phyloP scores from a whole-genome alignment of 31 red algal genomes.

The Bonnemaisonia californica region DNA sequence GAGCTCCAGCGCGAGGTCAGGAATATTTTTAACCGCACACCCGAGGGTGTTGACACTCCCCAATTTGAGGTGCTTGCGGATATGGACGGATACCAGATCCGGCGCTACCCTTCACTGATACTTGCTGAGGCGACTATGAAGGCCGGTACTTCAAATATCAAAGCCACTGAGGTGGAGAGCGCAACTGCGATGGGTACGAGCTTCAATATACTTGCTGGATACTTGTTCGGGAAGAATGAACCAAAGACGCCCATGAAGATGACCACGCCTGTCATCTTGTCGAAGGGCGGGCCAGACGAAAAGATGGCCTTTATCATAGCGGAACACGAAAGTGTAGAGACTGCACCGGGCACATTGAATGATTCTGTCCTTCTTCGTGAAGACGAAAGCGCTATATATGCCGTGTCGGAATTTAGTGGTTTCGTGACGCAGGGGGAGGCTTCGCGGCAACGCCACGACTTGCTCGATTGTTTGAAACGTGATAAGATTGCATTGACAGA shows the following conservation, averaged over 20 bases:
- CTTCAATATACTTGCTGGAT: slow-evolving; percentile 55
- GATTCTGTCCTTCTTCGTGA: slow-evolving; percentile 54
- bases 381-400: slow-evolving; percentile 31
- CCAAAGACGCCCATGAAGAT: slow-evolving; percentile 60
- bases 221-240: slow-evolving; percentile 64
- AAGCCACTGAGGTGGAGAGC: slow-evolving; percentile 48
- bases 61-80: slow-evolving; percentile 27
- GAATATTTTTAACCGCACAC: slow-evolving; percentile 61
- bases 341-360: slow-evolving; percentile 47
- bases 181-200: slow-evolving; percentile 53
- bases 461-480: slow-evolving; percentile 32
- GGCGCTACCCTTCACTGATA: slow-evolving; percentile 47
- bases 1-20: slow-evolving; percentile 54
- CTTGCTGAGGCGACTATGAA: slow-evolving; percentile 50
- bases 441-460: slow-evolving; percentile 42
- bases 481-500: slow-evolving; percentile 26
- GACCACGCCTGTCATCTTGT: slow-evolving; percentile 58
- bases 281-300: slow-evolving; percentile 43
- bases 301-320: slow-evolving; percentile 67
- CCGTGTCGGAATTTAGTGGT: slow-evolving; percentile 56
- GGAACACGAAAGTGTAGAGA: slow-evolving; percentile 48
- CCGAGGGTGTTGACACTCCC: slow-evolving; percentile 53
- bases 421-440: slow-evolving; percentile 70
- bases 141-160: background rate
- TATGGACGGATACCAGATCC: slow-evolving; percentile 51